Evolutionary conservation across 73 alveolate species (phyloP).

Genomic region (Uronychia setigera): DNA sequence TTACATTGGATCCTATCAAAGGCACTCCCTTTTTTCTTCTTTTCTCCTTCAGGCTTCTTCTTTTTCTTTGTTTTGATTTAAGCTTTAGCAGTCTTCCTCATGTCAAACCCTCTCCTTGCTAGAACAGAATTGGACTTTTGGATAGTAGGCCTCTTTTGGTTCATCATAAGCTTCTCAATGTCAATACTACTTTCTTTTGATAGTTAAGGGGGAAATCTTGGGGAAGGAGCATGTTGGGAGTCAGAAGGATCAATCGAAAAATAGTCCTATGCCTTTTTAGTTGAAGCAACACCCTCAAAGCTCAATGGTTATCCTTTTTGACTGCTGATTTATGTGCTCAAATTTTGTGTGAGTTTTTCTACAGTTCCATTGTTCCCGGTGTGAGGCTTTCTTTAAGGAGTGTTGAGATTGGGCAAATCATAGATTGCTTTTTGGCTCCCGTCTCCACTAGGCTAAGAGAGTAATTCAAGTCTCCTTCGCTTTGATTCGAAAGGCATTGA

Average conservation of each 20-base stretch:
- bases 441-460: not conserved
- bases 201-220: too few relatives aligned
- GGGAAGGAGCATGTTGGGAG: too few relatives aligned
- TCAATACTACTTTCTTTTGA: too few relatives aligned
- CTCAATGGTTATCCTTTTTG: not conserved
- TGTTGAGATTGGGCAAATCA: not conserved
- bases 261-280: too few relatives aligned
- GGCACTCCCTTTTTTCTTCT: not conserved
- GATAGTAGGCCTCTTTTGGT: too few relatives aligned
- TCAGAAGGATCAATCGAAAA: too few relatives aligned
- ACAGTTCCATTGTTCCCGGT: not conserved
- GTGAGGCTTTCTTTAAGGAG: not conserved
- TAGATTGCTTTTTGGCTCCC: not conserved
- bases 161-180: too few relatives aligned
- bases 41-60: not conserved
- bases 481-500: not conserved
- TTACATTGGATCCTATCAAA: not conserved
- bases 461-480: not conserved
- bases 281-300: not conserved
- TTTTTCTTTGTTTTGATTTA: too few relatives aligned
- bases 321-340: not conserved
- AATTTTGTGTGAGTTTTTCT: not conserved
- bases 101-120: too few relatives aligned
- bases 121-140: too few relatives aligned
- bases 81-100: not conserved